Conservation (phyloP, 257 asterid species). For the Solanum chiquidenum region DNA sequence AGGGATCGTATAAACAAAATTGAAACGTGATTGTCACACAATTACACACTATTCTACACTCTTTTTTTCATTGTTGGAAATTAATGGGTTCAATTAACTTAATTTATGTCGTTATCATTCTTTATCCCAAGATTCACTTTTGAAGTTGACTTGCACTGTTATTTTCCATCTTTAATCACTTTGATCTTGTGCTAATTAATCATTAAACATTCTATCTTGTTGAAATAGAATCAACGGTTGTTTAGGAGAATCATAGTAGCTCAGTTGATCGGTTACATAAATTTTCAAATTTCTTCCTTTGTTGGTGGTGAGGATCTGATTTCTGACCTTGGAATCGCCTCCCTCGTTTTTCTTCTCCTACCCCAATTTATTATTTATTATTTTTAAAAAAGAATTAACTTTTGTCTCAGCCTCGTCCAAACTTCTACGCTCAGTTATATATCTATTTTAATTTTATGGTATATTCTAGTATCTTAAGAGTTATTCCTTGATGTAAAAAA, state of each 20-base stretch:
- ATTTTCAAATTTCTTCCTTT: no score
- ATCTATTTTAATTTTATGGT: not conserved
- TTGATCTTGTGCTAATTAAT: not conserved
- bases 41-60: not conserved
- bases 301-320: no score
- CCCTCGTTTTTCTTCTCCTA: not conserved
- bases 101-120: slow-evolving; percentile 16
- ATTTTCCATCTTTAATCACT: slow-evolving; percentile 1
- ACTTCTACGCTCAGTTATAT: not conserved
- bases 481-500: not conserved
- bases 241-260: not conserved
- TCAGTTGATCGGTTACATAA: no score
- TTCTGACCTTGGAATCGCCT: not conserved
- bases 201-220: not conserved
- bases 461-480: not conserved
- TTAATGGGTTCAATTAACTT: not conserved
- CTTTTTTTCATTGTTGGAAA: not conserved
- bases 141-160: slow-evolving; percentile 14
- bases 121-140: slow-evolving; percentile 18
- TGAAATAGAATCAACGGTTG: not conserved
- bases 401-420: not conserved
- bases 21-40: not conserved
- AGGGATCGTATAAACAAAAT: not conserved
- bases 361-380: no score
- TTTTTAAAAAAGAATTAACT: no score